A percentile compares a stretch with the other conserved stretches of the same genome.
Evolutionary conservation across 768 basidiomycete species (phyloP).

Genomic region (Tylopilus subfusipes): DNA sequence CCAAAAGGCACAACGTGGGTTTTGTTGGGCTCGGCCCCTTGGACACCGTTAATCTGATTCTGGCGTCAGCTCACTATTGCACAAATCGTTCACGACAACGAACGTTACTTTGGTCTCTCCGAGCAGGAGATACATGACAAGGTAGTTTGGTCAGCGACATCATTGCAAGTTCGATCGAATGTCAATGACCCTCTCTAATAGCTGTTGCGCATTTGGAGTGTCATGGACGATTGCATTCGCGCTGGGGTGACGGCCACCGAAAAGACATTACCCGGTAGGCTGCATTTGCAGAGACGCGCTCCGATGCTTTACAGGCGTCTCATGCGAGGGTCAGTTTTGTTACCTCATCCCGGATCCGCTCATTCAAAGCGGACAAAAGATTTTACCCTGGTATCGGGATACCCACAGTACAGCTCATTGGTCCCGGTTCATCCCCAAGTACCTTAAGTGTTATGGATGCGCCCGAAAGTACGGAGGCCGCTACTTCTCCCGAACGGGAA

Average conservation of each 20-base stretch:
- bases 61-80: constrained; percentile 78
- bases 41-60: constrained; percentile 6
- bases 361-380: constrained; percentile 27
- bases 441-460: constrained; percentile 23
- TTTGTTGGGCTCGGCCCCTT: not conserved
- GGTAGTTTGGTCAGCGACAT: constrained; percentile 34
- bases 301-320: constrained; percentile 86
- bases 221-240: constrained; percentile 91
- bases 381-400: constrained; percentile 50
- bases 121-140: constrained; percentile 74
- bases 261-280: constrained; percentile 79
- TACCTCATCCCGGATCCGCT: not conserved
- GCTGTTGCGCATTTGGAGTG: constrained; percentile 79
- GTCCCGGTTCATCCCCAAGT: constrained; percentile 18
- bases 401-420: constrained; percentile 37
- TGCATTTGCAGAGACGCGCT: constrained; percentile 75
- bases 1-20: constrained; percentile 78
- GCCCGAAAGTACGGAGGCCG: constrained; percentile 10
- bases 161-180: not conserved
- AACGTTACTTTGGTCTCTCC: constrained; percentile 73
- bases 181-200: constrained; percentile 7
- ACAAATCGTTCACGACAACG: constrained; percentile 92
- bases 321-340: constrained; percentile 69
- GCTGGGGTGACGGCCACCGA: constrained; percentile 80
- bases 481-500: not conserved